Percentiles rank a stretch among this genome's conserved stretches.
These are phyloP conservation scores for Rhizophora mangle DNA, from an alignment of 345 rosid genomes.

Conservation along the genomic window DNA sequence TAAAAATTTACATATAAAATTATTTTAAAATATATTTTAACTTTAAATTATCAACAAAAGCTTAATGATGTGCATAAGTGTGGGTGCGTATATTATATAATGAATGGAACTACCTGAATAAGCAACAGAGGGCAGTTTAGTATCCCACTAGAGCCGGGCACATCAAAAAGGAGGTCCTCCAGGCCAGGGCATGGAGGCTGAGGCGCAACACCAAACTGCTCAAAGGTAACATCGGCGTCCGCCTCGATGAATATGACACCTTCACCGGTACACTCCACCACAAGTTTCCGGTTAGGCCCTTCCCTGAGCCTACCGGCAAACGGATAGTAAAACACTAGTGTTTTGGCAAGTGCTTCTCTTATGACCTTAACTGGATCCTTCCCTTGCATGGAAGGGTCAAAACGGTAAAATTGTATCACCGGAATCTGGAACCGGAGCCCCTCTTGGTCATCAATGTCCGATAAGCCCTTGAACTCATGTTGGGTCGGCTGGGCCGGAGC, in stretches of 20 bases:
- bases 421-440: conserved; percentile 19
- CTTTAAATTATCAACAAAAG: too few species aligned
- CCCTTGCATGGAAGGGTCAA: conserved; percentile 3
- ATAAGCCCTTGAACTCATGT: conserved; percentile 20
- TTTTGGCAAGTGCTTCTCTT: conserved; percentile 10
- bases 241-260: conserved; percentile 21
- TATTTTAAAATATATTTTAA: too few species aligned
- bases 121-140: conserved; percentile 17
- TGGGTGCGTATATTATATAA: too few species aligned
- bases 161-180: conserved; percentile 21
- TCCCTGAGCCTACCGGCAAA: conserved; percentile 23
- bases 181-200: conserved; percentile 22
- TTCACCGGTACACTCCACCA: conserved; percentile 25
- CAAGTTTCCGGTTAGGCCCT: conserved; percentile 12
- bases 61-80: too few species aligned
- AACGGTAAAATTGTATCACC: not conserved
- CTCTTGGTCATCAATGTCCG: conserved; percentile 26
- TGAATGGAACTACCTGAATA: conserved; percentile 12
- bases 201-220: conserved; percentile 16
- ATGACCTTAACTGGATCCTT: conserved; percentile 8
- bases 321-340: conserved; percentile 20
- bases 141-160: conserved; percentile 8
- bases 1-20: too few species aligned
- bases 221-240: conserved; percentile 13
- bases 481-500: conserved; percentile 15